phyloP scores from a whole-genome alignment of 805 yeast genomes.

The Spencermartinsiella europaea region DNA sequence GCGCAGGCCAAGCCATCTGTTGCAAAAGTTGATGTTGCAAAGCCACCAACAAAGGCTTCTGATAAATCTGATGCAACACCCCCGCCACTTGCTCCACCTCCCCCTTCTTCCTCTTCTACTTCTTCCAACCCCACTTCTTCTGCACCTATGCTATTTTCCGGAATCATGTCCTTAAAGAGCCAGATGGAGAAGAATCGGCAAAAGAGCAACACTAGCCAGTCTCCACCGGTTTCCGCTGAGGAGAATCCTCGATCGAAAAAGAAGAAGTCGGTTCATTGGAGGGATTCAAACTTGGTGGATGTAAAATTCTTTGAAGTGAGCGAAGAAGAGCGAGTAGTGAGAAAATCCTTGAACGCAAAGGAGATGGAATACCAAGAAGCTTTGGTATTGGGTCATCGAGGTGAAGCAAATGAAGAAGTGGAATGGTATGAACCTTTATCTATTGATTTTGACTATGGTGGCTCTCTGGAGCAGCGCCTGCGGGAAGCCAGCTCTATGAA shows the following conservation, averaged over 20 bases:
- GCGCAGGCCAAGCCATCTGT: constrained; percentile 3
- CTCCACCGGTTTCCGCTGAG: neutral
- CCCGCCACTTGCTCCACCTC: constrained; percentile 1
- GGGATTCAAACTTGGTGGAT: constrained; percentile 15
- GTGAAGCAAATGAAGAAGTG: constrained; percentile 13
- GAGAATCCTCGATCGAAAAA: constrained; percentile 5
- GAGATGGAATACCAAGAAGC: constrained; percentile 18
- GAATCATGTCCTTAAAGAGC: constrained; percentile 12
- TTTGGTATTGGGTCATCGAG: neutral
- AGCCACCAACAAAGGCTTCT: neutral
- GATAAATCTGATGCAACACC: neutral
- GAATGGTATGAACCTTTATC: constrained; percentile 17
- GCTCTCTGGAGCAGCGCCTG: neutral
- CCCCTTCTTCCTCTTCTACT: too few relatives aligned
- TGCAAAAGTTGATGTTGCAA: neutral
- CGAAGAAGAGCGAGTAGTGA: constrained; percentile 8
- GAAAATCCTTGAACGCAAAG: constrained; percentile 14
- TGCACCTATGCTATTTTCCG: constrained; percentile 15
- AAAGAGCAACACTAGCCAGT: neutral
- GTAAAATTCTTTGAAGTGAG: constrained; percentile 8
- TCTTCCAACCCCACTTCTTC: constrained; percentile 1
- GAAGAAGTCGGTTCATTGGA: constrained; percentile 17
- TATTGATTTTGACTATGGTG: constrained; percentile 6
- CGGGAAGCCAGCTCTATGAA: constrained; percentile 3
- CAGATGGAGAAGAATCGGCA: constrained; percentile 9